Conservation (phyloP, 108 stramenopile species). For the Cylindrotheca fusiformis region DNA sequence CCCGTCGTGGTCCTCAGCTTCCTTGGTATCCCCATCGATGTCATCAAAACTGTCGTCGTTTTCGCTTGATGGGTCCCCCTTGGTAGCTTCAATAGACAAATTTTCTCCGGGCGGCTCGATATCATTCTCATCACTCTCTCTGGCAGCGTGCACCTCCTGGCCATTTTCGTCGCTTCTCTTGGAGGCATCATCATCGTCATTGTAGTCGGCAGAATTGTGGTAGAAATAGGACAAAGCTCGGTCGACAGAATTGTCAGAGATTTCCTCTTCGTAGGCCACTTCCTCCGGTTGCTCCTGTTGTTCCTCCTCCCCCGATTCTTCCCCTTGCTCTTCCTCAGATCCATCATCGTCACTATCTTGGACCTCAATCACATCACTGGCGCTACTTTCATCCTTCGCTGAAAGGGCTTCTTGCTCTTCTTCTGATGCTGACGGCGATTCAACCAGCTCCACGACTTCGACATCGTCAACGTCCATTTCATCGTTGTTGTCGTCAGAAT, state of each 20-base stretch:
- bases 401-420: not conserved
- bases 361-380: slow-evolving; percentile 14
- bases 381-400: slow-evolving; percentile 1
- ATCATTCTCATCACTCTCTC: not conserved
- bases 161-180: not conserved
- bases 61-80: too few species aligned
- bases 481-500: not conserved
- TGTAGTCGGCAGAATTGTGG: too few species aligned
- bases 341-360: slow-evolving; percentile 13
- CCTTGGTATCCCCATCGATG: too few species aligned
- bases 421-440: not conserved
- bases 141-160: not conserved
- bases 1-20: too few species aligned
- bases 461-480: not conserved
- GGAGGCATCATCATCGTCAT: slow-evolving; percentile 1
- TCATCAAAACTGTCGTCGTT: too few species aligned
- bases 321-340: slow-evolving; percentile 6
- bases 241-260: not conserved
- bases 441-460: not conserved
- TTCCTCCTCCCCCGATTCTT: slow-evolving; percentile 1
- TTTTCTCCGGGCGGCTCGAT: not conserved
- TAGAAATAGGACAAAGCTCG: too few species aligned
- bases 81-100: not conserved
- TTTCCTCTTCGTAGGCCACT: slow-evolving; percentile 1
- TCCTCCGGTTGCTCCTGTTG: not conserved